phyloP scores from a whole-genome alignment of 768 basidiomycete genomes.

The Hericium coralloides region DNA sequence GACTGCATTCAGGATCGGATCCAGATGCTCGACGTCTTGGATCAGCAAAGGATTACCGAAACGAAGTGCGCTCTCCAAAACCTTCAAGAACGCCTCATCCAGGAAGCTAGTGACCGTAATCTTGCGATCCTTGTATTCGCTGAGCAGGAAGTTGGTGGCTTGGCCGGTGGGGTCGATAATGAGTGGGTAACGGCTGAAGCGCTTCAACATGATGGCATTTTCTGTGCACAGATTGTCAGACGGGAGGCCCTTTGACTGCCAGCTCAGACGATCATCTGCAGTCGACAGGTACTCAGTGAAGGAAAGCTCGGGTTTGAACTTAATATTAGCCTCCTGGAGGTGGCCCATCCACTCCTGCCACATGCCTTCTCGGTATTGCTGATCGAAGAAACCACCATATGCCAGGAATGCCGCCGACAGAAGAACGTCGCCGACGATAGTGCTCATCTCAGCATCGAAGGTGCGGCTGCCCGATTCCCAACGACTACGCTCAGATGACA shows the following conservation, averaged over 20 bases:
- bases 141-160: constrained; percentile 87
- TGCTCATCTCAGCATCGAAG: constrained; percentile 97
- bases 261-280: constrained; percentile 89
- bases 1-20: constrained; percentile 95
- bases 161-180: constrained; percentile 98
- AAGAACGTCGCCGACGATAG: constrained; percentile 94
- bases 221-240: constrained; percentile 94
- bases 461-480: constrained; percentile 95
- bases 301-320: constrained; percentile 87
- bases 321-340: constrained; percentile 80
- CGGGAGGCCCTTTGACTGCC: constrained; percentile 95
- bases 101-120: constrained; percentile 98
- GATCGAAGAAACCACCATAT: constrained; percentile 97
- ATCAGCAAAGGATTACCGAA: constrained; percentile 97
- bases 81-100: constrained; percentile 97
- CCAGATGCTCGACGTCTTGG: constrained; percentile 95
- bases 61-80: constrained; percentile 94
- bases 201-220: constrained; percentile 99
- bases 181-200: constrained; percentile 94
- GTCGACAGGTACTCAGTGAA: constrained; percentile 95
- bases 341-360: constrained; percentile 94
- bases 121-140: constrained; percentile 93
- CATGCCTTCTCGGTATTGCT: constrained; percentile 94
- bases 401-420: constrained; percentile 95
- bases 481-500: constrained; percentile 88